These are phyloP conservation scores for Trametes gibbosa DNA, from an alignment of 768 basidiomycete genomes.

Conservation along the genomic window DNA sequence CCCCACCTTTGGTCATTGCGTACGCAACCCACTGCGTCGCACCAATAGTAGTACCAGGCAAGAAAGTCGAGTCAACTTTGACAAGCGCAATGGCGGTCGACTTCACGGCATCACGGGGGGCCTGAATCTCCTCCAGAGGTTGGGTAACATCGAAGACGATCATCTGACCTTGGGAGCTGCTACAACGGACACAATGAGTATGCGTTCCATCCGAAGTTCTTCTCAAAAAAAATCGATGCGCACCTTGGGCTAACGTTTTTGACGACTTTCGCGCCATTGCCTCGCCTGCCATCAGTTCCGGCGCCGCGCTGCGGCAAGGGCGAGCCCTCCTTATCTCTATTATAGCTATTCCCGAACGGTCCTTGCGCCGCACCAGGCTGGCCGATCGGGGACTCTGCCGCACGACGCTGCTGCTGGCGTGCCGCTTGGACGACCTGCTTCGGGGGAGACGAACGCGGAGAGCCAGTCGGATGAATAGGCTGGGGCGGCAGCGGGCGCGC, in stretches of 20 bases:
- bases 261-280: slow-evolving; percentile 37
- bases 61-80: slow-evolving; percentile 79
- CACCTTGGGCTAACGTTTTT: slow-evolving; percentile 60
- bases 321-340: slow-evolving; percentile 71
- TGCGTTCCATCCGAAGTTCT: neutral
- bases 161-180: slow-evolving; percentile 60
- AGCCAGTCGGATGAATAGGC: slow-evolving; percentile 40
- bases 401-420: slow-evolving; percentile 45
- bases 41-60: slow-evolving; percentile 85
- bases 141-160: slow-evolving; percentile 77
- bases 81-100: slow-evolving; percentile 90
- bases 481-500: slow-evolving; percentile 66
- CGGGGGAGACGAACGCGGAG: slow-evolving; percentile 66
- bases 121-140: slow-evolving; percentile 70
- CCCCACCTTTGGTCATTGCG: slow-evolving; percentile 78
- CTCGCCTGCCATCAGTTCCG: slow-evolving; percentile 37
- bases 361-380: slow-evolving; percentile 23
- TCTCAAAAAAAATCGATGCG: slow-evolving; percentile 12
- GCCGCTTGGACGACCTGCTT: slow-evolving; percentile 49
- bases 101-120: slow-evolving; percentile 72
- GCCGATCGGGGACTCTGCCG: slow-evolving; percentile 49
- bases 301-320: slow-evolving; percentile 54
- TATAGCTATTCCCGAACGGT: slow-evolving; percentile 34
- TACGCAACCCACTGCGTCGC: slow-evolving; percentile 93
- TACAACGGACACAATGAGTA: neutral